A percentile compares a stretch with the other conserved stretches of the same genome.
Evolutionary conservation across 1,284 basidiomycete genomes (phyloP).

Genomic region (Mycosarcoma mackinlayi): DNA sequence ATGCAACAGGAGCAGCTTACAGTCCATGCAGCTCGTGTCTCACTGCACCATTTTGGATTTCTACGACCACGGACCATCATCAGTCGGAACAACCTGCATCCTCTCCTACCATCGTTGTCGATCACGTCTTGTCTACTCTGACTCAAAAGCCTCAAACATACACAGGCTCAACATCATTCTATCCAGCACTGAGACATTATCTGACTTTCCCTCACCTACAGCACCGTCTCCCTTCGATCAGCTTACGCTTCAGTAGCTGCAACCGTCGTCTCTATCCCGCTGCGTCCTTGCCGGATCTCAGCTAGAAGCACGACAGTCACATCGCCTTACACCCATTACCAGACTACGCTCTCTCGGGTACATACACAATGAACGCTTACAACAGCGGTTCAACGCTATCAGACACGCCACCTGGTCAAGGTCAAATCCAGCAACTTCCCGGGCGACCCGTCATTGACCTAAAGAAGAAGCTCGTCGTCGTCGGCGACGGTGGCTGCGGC

Average conservation of each 20-base stretch:
- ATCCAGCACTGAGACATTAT: too few relatives aligned
- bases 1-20: background rate
- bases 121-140: background rate
- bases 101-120: background rate
- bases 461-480: slow-evolving; percentile 72
- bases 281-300: too few relatives aligned
- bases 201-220: too few relatives aligned
- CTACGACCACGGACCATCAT: slow-evolving; percentile 3
- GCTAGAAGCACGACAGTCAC: too few relatives aligned
- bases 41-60: background rate
- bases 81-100: too few relatives aligned
- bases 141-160: too few relatives aligned
- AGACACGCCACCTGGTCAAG: slow-evolving; percentile 47
- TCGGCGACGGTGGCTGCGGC: slow-evolving; percentile 78
- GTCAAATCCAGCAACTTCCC: slow-evolving; percentile 38
- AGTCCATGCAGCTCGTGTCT: background rate
- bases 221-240: too few relatives aligned
- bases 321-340: background rate
- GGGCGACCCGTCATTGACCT: slow-evolving; percentile 57
- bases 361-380: slow-evolving; percentile 38
- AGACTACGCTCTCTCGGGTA: background rate
- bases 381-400: slow-evolving; percentile 48
- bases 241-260: too few relatives aligned
- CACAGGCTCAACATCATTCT: too few relatives aligned
- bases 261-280: too few relatives aligned